Evolutionary conservation across 2,329 filamentous ascomycete species (phyloP).

Genomic region (Verticillium dahliae): DNA sequence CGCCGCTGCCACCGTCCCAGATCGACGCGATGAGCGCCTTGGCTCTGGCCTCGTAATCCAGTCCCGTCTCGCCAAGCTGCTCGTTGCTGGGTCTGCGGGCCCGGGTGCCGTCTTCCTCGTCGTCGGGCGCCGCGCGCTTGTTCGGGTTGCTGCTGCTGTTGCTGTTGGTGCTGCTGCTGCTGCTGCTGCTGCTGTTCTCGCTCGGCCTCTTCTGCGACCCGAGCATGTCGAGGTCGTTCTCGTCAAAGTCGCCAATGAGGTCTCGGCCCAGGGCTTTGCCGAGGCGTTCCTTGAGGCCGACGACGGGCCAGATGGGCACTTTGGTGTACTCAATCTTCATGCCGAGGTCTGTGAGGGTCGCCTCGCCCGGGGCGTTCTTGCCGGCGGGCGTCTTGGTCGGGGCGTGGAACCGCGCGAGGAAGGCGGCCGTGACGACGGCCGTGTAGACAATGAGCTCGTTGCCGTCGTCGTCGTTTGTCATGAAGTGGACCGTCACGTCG

Average conservation of each 20-base stretch:
- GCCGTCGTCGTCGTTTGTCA: constrained; percentile 42
- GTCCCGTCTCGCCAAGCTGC: not conserved
- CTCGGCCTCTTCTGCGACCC: constrained; percentile 25
- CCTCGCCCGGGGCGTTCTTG: not conserved
- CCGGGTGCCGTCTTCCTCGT: not conserved
- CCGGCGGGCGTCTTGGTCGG: constrained; percentile 26
- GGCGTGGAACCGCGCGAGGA: constrained; percentile 43
- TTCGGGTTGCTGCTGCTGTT: not conserved
- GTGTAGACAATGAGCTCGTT: constrained; percentile 49
- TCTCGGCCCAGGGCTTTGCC: constrained; percentile 46
- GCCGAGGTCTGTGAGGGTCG: constrained; percentile 15
- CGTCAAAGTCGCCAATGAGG: constrained; percentile 34
- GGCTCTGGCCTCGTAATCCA: not conserved
- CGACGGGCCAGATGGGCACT: constrained; percentile 47
- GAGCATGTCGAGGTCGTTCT: constrained; percentile 37
- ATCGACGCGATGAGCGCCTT: not conserved
- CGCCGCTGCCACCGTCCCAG: not conserved
- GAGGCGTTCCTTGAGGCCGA: constrained; percentile 48
- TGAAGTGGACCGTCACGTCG: constrained; percentile 42
- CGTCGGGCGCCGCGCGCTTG: not conserved
- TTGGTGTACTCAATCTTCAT: constrained; percentile 40
- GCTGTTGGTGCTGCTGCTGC: no score
- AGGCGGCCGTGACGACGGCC: constrained; percentile 37
- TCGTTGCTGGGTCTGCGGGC: not conserved
- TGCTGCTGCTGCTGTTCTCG: not conserved